Evolutionary conservation across 345 rosid species (phyloP).

Genomic region (Toxicodendron radicans): DNA sequence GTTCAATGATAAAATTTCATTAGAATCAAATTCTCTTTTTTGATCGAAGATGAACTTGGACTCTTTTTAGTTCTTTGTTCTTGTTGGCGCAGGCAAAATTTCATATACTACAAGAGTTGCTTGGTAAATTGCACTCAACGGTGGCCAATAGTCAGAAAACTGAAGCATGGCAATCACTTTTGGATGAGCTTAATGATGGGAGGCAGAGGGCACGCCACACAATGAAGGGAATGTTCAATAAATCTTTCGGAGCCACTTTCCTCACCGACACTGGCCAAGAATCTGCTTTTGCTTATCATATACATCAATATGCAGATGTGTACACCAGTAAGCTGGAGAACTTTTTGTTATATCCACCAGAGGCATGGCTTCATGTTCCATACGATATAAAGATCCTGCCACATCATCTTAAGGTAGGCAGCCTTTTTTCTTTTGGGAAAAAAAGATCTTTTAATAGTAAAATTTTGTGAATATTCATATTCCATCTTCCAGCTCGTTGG

Average conservation of each 20-base stretch:
- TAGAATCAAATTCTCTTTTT: neutral
- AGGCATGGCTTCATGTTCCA: slow-evolving; percentile 96
- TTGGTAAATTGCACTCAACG: slow-evolving; percentile 73
- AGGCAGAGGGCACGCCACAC: slow-evolving; percentile 65
- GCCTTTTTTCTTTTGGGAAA: neutral
- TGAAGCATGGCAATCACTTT: slow-evolving; percentile 52
- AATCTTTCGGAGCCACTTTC: slow-evolving; percentile 95
- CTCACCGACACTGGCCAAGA: slow-evolving; percentile 91
- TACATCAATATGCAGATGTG: slow-evolving; percentile 90
- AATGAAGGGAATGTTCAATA: slow-evolving; percentile 90
- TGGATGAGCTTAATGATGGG: slow-evolving; percentile 68
- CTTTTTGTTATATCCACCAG: slow-evolving; percentile 71
- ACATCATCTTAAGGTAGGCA: slow-evolving; percentile 85
- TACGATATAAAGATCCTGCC: slow-evolving; percentile 95
- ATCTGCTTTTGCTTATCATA: slow-evolving; percentile 94
- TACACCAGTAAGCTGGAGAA: slow-evolving; percentile 95
- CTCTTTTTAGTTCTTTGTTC: neutral
- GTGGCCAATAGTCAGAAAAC: slow-evolving; percentile 46
- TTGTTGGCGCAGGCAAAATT: slow-evolving; percentile 68
- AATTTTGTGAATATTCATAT: neutral
- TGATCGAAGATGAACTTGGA: neutral
- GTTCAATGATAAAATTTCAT: neutral
- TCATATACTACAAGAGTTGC: slow-evolving; percentile 90
- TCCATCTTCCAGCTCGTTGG: neutral
- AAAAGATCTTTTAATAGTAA: neutral